Percentiles rank a stretch among this genome's conserved stretches.
Evolutionary conservation across 1,284 basidiomycete species (phyloP).

Genomic region (Fomitopsis pinicola): DNA sequence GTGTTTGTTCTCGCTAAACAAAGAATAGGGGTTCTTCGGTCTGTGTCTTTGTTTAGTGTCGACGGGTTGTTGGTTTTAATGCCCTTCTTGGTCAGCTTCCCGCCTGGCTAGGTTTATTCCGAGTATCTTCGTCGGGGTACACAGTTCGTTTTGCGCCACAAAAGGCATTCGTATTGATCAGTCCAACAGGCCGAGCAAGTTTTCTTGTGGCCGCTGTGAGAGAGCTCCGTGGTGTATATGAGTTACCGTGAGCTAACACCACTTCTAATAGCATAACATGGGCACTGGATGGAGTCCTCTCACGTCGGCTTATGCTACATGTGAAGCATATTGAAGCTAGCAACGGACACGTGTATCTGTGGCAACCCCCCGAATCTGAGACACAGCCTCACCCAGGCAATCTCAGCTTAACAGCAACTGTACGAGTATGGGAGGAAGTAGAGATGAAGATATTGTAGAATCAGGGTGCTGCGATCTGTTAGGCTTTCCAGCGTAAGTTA

Average conservation of each 20-base stretch:
- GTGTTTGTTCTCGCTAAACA: not conserved
- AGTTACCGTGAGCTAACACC: not conserved
- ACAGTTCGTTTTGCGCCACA: too few species aligned
- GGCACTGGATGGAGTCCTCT: not conserved
- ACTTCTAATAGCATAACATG: not conserved
- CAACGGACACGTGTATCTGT: not conserved
- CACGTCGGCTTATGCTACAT: not conserved
- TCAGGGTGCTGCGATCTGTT: too few species aligned
- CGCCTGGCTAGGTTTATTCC: not conserved
- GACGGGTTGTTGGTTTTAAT: not conserved
- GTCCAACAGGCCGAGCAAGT: not conserved
- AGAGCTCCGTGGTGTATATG: not conserved
- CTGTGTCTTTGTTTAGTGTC: not conserved
- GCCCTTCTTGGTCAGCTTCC: not conserved
- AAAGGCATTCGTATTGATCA: not conserved
- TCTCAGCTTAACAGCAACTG: not conserved
- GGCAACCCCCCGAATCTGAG: not conserved
- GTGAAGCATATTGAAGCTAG: not conserved
- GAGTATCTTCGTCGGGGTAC: not conserved
- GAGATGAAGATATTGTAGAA: not conserved
- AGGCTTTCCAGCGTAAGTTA: too few species aligned
- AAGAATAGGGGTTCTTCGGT: not conserved
- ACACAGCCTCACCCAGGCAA: not conserved
- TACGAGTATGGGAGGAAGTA: not conserved
- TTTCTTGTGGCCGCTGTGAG: not conserved